These are phyloP conservation scores for Kodamaea kakaduensis DNA, from an alignment of 805 yeast genomes.

Conservation along the genomic window DNA sequence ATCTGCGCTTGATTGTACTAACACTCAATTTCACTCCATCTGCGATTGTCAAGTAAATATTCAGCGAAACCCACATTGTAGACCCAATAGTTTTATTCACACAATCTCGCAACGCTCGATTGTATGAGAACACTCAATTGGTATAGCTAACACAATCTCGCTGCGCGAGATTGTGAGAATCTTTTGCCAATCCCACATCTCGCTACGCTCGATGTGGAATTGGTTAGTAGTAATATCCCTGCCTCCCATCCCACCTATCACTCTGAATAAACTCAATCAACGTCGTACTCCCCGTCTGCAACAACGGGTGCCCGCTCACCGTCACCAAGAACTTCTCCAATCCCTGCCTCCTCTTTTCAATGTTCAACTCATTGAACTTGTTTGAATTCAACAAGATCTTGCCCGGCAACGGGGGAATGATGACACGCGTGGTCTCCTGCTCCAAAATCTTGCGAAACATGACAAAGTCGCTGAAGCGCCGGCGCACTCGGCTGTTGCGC, in stretches of 20 bases:
- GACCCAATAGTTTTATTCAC: too few species aligned
- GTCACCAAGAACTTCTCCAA: conserved; percentile 70
- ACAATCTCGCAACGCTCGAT: too few species aligned
- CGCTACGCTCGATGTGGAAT: too few species aligned
- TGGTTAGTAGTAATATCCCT: conserved; percentile 16
- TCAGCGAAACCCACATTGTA: too few species aligned
- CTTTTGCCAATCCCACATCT: too few species aligned
- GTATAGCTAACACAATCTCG: too few species aligned
- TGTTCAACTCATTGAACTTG: conserved; percentile 75
- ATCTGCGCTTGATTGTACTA: too few species aligned
- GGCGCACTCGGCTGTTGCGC: conserved; percentile 61
- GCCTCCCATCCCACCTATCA: conserved; percentile 60
- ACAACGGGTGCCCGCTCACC: conserved; percentile 89
- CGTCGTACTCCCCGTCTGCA: conserved; percentile 80
- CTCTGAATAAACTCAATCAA: conserved; percentile 84
- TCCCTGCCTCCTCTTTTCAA: conserved; percentile 80
- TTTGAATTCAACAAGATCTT: conserved; percentile 64
- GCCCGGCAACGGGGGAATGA: conserved; percentile 89
- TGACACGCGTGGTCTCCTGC: conserved; percentile 71
- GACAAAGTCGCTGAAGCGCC: conserved; percentile 90
- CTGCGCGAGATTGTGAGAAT: too few species aligned
- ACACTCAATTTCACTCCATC: too few species aligned
- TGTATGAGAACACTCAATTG: too few species aligned
- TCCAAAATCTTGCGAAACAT: conserved; percentile 69
- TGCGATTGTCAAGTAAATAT: too few species aligned